phyloP scores from a whole-genome alignment of 2,329 filamentous ascomycete species.

The Hymenoscyphus linearis region DNA sequence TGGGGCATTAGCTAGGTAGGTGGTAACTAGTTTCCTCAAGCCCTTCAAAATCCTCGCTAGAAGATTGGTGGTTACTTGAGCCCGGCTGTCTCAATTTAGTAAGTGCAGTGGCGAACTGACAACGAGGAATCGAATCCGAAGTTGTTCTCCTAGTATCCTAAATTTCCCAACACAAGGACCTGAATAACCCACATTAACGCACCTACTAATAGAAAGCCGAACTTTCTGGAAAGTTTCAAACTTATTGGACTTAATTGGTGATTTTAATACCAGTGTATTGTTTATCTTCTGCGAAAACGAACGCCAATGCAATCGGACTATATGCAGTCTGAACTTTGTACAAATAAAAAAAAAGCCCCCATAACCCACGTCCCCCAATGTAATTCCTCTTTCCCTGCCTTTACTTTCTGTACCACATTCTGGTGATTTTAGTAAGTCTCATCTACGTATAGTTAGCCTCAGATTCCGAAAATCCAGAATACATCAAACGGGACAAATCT shows the following conservation, averaged over 20 bases:
- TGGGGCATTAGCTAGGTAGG: too few species aligned
- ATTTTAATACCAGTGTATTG: constrained; percentile 10
- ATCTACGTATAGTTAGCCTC: constrained; percentile 16
- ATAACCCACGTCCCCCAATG: not conserved
- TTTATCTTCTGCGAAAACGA: constrained; percentile 12
- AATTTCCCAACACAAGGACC: too few species aligned
- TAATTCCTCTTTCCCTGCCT: constrained; percentile 3
- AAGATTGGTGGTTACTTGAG: too few species aligned
- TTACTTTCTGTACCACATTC: constrained; percentile 54
- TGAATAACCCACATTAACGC: too few species aligned
- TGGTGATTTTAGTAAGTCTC: constrained; percentile 43
- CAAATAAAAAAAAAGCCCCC: constrained; percentile 18
- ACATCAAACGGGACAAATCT: not conserved
- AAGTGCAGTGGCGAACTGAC: too few species aligned
- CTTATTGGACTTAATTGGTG: not conserved
- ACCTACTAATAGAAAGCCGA: too few species aligned
- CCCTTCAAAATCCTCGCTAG: too few species aligned
- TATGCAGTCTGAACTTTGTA: constrained; percentile 27
- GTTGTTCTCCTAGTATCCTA: too few species aligned
- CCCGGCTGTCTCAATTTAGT: too few species aligned
- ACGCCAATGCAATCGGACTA: constrained; percentile 24
- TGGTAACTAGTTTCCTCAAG: too few species aligned
- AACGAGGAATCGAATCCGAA: too few species aligned
- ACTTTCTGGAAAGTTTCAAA: not conserved
- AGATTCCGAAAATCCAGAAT: not conserved